Conservation (phyloP, 176 grass and related monocot species). For the Rhynchospora pubera region DNA sequence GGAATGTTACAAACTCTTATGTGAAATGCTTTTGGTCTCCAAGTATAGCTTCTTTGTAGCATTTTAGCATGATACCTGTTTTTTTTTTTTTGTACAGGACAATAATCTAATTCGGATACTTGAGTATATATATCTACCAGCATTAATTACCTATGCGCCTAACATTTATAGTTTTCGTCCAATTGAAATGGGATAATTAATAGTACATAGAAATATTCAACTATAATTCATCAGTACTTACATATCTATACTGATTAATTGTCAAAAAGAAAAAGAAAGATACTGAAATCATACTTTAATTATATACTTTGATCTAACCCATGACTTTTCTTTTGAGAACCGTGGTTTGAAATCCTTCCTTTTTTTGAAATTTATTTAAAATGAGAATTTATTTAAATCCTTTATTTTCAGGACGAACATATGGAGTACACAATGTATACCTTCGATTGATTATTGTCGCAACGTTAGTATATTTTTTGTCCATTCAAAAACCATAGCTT, state of each 20-base stretch:
- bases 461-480: neutral
- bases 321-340: too few relatives aligned
- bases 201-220: too few relatives aligned
- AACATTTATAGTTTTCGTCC: too few relatives aligned
- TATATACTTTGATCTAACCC: too few relatives aligned
- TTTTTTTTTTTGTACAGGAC: neutral
- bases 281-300: too few relatives aligned
- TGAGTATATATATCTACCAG: neutral
- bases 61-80: neutral
- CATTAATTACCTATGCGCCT: neutral
- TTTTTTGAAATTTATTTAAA: too few relatives aligned
- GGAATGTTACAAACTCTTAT: neutral
- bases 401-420: too few relatives aligned
- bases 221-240: neutral
- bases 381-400: too few relatives aligned
- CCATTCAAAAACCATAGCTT: neutral
- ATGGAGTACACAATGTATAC: neutral
- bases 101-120: neutral
- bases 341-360: too few relatives aligned
- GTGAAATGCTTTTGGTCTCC: neutral
- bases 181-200: too few relatives aligned
- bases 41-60: neutral
- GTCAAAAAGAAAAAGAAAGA: too few relatives aligned
- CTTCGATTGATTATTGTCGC: neutral
- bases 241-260: too few relatives aligned